These are phyloP conservation scores for Raffaelea albimanens DNA, from an alignment of 2,329 filamentous ascomycete genomes.

Conservation along the genomic window DNA sequence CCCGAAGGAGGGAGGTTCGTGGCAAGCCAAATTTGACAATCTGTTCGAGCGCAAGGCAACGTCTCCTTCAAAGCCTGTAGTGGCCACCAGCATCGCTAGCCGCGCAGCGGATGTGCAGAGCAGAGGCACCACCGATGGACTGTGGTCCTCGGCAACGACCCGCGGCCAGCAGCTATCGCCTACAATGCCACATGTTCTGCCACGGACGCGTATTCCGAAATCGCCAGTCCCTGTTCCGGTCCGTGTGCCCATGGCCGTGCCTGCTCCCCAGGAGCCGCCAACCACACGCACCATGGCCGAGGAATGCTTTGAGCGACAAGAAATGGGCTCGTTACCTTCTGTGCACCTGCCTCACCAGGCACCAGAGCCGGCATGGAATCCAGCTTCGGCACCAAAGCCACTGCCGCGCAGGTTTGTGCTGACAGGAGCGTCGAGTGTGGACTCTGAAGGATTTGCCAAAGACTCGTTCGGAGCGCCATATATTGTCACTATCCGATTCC, in stretches of 20 bases:
- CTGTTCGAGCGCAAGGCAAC: constrained; percentile 60
- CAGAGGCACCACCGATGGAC: too few species aligned
- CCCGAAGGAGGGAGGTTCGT: constrained; percentile 6
- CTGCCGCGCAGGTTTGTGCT: constrained; percentile 42
- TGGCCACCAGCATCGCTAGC: not conserved
- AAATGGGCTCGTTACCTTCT: constrained; percentile 67
- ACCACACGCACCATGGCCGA: constrained; percentile 64
- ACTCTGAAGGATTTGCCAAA: constrained; percentile 22
- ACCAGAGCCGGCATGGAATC: constrained; percentile 54
- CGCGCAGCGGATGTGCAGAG: too few species aligned
- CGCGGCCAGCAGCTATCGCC: not conserved
- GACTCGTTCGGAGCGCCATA: constrained; percentile 29
- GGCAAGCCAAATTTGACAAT: constrained; percentile 79
- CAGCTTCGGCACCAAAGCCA: constrained; percentile 45
- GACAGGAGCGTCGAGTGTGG: constrained; percentile 29
- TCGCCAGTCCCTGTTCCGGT: too few species aligned
- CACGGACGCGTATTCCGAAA: not conserved
- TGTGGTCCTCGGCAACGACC: not conserved
- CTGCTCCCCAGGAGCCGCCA: constrained; percentile 29
- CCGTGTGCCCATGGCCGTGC: constrained; percentile 29
- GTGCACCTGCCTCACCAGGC: constrained; percentile 57
- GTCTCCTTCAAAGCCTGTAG: constrained; percentile 33
- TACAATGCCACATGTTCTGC: not conserved
- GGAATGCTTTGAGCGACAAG: constrained; percentile 72
- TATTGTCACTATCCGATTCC: constrained; percentile 32